Evolutionary conservation across 176 grass and related monocot species (phyloP).

Genomic region (Phoenix roebelenii): DNA sequence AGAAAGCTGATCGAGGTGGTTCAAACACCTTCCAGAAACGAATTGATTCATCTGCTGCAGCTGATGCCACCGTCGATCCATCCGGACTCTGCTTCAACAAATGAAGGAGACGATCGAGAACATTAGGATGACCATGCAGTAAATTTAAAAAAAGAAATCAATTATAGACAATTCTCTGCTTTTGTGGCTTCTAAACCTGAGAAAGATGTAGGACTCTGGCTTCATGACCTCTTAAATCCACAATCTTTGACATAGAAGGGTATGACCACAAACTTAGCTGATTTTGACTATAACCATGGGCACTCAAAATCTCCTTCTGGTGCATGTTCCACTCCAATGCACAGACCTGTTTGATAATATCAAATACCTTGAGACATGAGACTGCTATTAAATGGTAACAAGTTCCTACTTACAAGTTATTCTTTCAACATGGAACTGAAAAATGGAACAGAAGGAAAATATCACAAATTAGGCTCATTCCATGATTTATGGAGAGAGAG

Average conservation of each 20-base stretch:
- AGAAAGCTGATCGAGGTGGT: not conserved
- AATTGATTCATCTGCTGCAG: conserved; percentile 27
- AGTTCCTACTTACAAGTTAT: no score
- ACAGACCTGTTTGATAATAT: conserved; percentile 17
- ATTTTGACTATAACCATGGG: conserved; percentile 24
- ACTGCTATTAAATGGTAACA: no score
- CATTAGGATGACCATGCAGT: no score
- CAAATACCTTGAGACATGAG: not conserved
- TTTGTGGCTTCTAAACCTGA: conserved; percentile 21
- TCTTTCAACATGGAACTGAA: no score
- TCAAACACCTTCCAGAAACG: conserved; percentile 39
- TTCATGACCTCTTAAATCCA: conserved; percentile 24
- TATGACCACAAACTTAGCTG: conserved; percentile 26
- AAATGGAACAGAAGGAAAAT: no score
- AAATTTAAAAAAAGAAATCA: no score
- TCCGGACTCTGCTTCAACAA: conserved; percentile 26
- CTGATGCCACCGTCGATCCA: conserved; percentile 29
- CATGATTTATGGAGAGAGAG: no score
- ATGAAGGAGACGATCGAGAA: not conserved
- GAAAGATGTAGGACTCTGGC: conserved; percentile 27
- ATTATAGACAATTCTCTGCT: not conserved
- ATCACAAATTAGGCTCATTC: no score
- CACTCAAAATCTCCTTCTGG: conserved; percentile 36
- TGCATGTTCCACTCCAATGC: conserved; percentile 40
- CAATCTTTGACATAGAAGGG: conserved; percentile 33